Percentiles rank a stretch among this genome's conserved stretches.
Evolutionary conservation across 2,329 filamentous ascomycete species (phyloP).

Genomic region (Ceratocystis variospora): DNA sequence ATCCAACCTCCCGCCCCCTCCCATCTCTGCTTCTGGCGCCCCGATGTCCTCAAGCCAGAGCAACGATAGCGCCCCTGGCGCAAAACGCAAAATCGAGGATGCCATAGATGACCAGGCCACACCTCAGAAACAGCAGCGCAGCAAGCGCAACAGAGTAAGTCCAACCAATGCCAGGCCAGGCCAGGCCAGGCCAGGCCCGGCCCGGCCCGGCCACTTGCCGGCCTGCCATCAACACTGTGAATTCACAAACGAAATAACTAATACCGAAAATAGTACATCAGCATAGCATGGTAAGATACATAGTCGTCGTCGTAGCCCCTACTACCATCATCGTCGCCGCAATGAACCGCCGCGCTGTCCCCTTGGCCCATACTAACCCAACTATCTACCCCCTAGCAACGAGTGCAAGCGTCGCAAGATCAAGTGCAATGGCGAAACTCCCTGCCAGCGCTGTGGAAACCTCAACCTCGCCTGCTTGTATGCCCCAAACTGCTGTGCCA

Average conservation of each 20-base stretch:
- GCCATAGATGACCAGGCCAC: slow-evolving; percentile 30
- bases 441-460: slow-evolving; percentile 54
- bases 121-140: slow-evolving; percentile 38
- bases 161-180: background rate
- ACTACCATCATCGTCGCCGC: background rate
- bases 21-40: background rate
- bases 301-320: slow-evolving; percentile 5
- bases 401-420: slow-evolving; percentile 65
- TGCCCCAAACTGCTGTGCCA: slow-evolving; percentile 52
- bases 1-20: background rate
- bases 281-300: slow-evolving; percentile 41
- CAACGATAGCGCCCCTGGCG: slow-evolving; percentile 10
- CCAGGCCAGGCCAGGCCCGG: background rate
- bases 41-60: background rate
- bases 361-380: background rate
- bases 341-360: background rate
- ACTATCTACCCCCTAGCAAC: slow-evolving; percentile 35
- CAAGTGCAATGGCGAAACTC: slow-evolving; percentile 58
- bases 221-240: background rate
- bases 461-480: slow-evolving; percentile 54
- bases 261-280: slow-evolving; percentile 37
- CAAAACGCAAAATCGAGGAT: slow-evolving; percentile 27
- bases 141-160: slow-evolving; percentile 46
- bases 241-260: background rate
- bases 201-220: no score